Percentiles rank a stretch among this genome's conserved stretches.
Evolutionary conservation across 306 rosid genomes (phyloP).

Genomic region (Corylus avellana): DNA sequence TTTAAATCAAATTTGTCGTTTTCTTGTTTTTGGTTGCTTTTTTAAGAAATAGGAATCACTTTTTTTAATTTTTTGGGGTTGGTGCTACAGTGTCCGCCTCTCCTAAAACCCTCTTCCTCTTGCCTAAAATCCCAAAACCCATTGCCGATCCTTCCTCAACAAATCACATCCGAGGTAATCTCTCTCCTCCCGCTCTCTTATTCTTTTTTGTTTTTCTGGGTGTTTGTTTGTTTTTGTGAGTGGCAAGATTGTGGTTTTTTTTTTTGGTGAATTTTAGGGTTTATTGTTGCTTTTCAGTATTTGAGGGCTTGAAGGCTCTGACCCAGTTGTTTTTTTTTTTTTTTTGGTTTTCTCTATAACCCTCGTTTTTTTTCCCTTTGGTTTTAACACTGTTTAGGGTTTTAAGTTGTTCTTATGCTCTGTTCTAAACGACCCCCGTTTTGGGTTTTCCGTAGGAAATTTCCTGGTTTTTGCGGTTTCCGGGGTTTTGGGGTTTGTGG

Average conservation of each 20-base stretch:
- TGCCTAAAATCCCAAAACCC: background rate
- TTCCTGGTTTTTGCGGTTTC: background rate
- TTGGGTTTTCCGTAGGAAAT: background rate
- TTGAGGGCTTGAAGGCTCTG: background rate
- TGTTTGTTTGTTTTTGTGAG: background rate
- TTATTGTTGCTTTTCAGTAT: background rate
- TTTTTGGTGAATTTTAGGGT: background rate
- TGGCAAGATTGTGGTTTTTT: background rate
- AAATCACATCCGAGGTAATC: background rate
- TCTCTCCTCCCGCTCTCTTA: conserved; percentile 1
- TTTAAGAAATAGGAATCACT: no score
- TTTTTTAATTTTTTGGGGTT: background rate
- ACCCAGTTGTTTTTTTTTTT: background rate
- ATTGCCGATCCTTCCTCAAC: background rate
- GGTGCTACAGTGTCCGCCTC: background rate
- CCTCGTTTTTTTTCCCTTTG: background rate
- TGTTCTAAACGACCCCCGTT: background rate
- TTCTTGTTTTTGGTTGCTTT: no score
- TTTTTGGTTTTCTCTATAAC: background rate
- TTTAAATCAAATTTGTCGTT: background rate
- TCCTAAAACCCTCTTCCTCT: conserved; percentile 15
- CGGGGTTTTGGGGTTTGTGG: conserved; percentile 1
- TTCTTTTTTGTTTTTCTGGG: background rate
- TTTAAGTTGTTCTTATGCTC: background rate
- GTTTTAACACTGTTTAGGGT: background rate